Base-by-base conservation (phyloP, 306 rosid species). In the Corylus heterophylla region DNA sequence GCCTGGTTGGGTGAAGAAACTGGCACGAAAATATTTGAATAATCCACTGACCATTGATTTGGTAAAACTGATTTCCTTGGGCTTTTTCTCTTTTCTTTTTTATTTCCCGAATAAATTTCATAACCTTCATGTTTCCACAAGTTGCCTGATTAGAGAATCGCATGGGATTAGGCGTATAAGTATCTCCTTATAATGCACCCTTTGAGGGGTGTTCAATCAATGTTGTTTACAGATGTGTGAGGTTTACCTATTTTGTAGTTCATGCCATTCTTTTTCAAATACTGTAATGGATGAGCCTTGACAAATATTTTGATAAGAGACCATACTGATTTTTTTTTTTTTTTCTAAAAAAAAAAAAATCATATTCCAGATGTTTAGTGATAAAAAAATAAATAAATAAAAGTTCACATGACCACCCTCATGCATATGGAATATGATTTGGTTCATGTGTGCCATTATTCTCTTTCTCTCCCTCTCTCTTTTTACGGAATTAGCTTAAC, bases 1-100 rank as follows among this genome's bases (percentile, higher is more conserved):
- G 97, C 99, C 99, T 4, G 22, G 59, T 31, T 95, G 99, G 99
- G 96, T 95, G 80, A 93, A 93, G 86, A 95, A 95, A 76, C 81
- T 95, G 81, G 84, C 99, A 4, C 88, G 96, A 66, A 95, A 95
- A 76, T 82, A 95, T 82, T 82, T 95, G 90, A 77, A 95, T 86
- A 88, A 85, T 72, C 99, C 99, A 2, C 81, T 95, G 87, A 95
- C 99, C 2, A 93, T 93, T 84, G 99, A 95, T 89, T 88, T 95
- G 99, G 99, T 95, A 90, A 22, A 31, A 37, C 71, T 80, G 76
- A 48, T 44, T 82, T 74, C 68, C 76, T 54, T 67, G 20, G 47
- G 13, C 48, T 55, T 73, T 42, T 54, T 48, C 47, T 45, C 73
- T 39, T 73, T 59, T 63, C 39, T 45, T 42, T 48, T 18, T 18